These are phyloP conservation scores for Mycogone perniciosa DNA, from an alignment of 2,329 filamentous ascomycete species.

Conservation along the genomic window DNA sequence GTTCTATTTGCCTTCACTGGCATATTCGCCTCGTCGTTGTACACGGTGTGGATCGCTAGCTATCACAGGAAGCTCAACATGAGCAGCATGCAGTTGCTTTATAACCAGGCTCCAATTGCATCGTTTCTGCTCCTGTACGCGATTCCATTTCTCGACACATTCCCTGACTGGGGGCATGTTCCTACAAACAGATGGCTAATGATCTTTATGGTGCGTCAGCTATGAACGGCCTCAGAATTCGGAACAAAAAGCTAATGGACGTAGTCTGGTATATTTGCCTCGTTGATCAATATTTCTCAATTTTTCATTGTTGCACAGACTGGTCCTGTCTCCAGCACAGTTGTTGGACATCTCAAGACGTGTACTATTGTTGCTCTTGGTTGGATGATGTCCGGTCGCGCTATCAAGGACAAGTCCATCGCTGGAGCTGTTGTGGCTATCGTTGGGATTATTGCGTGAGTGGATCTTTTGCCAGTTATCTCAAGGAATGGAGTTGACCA, in stretches of 20 bases:
- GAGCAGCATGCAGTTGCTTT: conserved; percentile 62
- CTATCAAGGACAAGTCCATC: conserved; percentile 48
- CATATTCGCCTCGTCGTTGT: conserved; percentile 59
- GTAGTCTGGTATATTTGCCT: conserved; percentile 57
- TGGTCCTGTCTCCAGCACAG: conserved; percentile 58
- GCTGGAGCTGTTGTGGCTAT: conserved; percentile 51
- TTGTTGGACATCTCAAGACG: conserved; percentile 61
- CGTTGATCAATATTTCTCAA: conserved; percentile 58
- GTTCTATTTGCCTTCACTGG: conserved; percentile 58
- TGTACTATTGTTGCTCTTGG: conserved; percentile 59
- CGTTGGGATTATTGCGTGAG: conserved; percentile 51
- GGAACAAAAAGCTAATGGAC: neutral
- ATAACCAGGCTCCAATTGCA: conserved; percentile 60
- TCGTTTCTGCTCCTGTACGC: conserved; percentile 57
- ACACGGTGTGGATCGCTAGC: conserved; percentile 62
- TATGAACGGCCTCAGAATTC: neutral
- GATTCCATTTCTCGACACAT: conserved; percentile 59
- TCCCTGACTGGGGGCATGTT: conserved; percentile 50
- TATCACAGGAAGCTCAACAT: conserved; percentile 61
- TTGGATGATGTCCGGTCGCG: conserved; percentile 51
- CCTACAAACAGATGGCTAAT: conserved; percentile 48
- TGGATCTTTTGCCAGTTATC: conserved; percentile 8
- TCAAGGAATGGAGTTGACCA: conserved; percentile 1
- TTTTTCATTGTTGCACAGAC: conserved; percentile 58
- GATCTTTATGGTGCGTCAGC: conserved; percentile 47